These are phyloP conservation scores for Yamadazyma mexicana DNA, from an alignment of 1,139 yeast genomes.

Conservation along the genomic window DNA sequence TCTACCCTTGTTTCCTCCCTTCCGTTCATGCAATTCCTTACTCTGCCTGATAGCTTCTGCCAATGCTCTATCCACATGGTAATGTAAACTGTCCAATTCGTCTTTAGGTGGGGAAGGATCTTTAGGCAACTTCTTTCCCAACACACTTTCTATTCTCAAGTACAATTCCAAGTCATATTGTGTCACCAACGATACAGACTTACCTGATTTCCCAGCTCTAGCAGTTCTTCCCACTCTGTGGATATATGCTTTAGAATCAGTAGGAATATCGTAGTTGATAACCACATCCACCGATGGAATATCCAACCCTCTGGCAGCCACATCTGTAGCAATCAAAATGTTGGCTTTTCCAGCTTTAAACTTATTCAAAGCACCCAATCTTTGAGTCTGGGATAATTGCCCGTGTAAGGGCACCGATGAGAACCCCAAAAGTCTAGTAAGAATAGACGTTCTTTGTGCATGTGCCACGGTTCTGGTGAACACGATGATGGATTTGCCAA, in stretches of 20 bases:
- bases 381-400: conserved; percentile 85
- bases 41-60: conserved; percentile 88
- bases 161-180: conserved; percentile 92
- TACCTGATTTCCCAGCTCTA: conserved; percentile 95
- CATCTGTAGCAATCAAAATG: conserved; percentile 93
- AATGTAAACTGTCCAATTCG: conserved; percentile 75
- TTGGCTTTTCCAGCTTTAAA: conserved; percentile 83
- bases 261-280: conserved; percentile 91
- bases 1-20: conserved; percentile 25
- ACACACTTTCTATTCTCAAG: conserved; percentile 82
- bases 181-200: conserved; percentile 86
- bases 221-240: conserved; percentile 99
- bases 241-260: conserved; percentile 96
- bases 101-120: conserved; percentile 74
- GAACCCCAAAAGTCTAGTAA: conserved; percentile 81
- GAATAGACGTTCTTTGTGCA: conserved; percentile 83
- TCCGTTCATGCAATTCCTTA: conserved; percentile 62
- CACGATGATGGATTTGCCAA: conserved; percentile 85
- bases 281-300: conserved; percentile 94
- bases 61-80: conserved; percentile 88
- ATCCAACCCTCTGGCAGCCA: conserved; percentile 97
- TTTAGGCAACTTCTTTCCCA: conserved; percentile 78
- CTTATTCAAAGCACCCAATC: conserved; percentile 89
- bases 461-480: conserved; percentile 96
- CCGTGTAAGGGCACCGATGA: conserved; percentile 94